A percentile compares a stretch with the other conserved stretches of the same genome.
Conservation (phyloP, 148 eudicot genomes). For the Rhododendron vialii region DNA sequence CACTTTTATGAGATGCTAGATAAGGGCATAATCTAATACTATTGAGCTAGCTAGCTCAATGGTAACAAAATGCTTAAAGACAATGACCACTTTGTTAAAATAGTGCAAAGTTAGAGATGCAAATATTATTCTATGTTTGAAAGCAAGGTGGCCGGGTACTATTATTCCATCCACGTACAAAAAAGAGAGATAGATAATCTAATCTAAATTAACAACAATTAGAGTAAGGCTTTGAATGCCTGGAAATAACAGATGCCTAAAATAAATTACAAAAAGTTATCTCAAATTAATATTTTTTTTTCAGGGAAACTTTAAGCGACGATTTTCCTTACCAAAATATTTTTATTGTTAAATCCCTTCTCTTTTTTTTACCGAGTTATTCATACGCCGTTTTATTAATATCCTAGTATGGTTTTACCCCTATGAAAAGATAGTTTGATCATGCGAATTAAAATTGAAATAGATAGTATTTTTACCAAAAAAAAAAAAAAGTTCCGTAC, state of each 20-base stretch:
- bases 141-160: conserved; percentile 13
- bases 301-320: background rate
- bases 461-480: background rate
- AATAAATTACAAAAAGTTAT: background rate
- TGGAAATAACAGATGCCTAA: background rate
- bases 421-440: background rate
- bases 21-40: conserved; percentile 10
- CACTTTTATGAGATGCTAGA: conserved; percentile 2
- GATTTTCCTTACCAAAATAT: background rate
- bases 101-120: background rate
- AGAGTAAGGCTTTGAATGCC: background rate
- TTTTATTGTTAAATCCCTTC: background rate
- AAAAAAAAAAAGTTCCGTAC: no score
- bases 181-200: background rate
- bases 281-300: background rate
- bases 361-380: background rate
- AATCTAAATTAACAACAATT: background rate
- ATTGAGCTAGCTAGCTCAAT: background rate
- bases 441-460: background rate
- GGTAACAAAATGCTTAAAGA: conserved; percentile 14
- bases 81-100: background rate
- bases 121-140: conserved; percentile 7
- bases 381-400: background rate
- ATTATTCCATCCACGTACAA: conserved; percentile 12
- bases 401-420: background rate